phyloP scores from a whole-genome alignment of 768 basidiomycete genomes.

The Podaxis rugospora region DNA sequence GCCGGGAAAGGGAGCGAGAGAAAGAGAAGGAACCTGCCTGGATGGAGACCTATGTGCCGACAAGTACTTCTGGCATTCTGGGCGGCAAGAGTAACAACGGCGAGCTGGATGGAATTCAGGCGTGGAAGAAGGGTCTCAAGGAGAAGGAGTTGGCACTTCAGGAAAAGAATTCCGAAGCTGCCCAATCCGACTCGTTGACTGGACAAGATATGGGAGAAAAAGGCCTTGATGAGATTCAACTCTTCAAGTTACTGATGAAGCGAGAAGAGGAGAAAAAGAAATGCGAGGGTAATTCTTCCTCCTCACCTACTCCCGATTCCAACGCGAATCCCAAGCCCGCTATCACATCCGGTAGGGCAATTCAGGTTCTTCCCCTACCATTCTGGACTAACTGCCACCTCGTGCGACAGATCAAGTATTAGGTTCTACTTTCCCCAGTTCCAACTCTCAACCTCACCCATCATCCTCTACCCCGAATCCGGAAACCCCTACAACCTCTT shows the following conservation, averaged over 20 bases:
- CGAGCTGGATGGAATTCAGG: constrained; percentile 79
- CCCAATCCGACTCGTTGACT: constrained; percentile 1
- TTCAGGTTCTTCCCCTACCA: not conserved
- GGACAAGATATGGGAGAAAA: constrained; percentile 10
- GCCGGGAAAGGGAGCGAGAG: constrained; percentile 52
- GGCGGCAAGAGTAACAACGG: constrained; percentile 58
- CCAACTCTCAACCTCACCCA: not conserved
- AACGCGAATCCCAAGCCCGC: not conserved
- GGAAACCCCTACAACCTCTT: not conserved
- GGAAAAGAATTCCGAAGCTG: constrained; percentile 32
- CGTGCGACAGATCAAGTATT: not conserved
- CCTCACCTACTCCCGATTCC: not conserved
- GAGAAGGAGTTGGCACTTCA: constrained; percentile 55
- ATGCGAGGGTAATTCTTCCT: constrained; percentile 18
- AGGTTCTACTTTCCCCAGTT: not conserved
- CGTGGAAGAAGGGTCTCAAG: constrained; percentile 82
- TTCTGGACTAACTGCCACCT: not conserved
- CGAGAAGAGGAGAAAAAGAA: constrained; percentile 56
- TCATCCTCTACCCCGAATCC: not conserved
- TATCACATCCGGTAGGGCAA: not conserved
- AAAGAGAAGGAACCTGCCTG: constrained; percentile 87
- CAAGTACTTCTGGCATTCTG: constrained; percentile 54
- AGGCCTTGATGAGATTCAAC: constrained; percentile 71
- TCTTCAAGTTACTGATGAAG: constrained; percentile 83
- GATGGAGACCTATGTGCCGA: constrained; percentile 87